Base-by-base conservation (phyloP, 441 rosid species). In the Mallotus japonicus region DNA sequence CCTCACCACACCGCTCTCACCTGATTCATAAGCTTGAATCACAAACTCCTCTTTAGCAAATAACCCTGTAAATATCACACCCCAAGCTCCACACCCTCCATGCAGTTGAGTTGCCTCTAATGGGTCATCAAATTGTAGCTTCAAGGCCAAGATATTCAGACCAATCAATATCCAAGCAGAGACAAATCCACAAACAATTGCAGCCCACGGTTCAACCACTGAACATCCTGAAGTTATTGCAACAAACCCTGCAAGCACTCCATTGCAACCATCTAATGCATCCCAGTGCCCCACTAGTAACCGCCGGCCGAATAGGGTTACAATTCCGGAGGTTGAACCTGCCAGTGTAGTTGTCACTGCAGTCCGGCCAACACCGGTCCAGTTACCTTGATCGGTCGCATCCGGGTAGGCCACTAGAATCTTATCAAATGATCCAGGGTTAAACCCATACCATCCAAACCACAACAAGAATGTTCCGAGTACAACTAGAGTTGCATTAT, bases 61-160 rank as follows among this genome's bases (percentile, higher is more conserved):
- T 62, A 91, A 77, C 0, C 92, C 93, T 0, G 95, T 88, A 66
- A 90, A 90, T 34, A 91, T 85, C 76, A 91, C 68, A 10, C 96
- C 95, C 96, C 98, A 91, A 1, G 92, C 92, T 3, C 96, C 96
- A 34, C 98, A 92, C 4, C 98, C 97, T 0, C 98, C 98, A 32
- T 91, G 98, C 66, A 93, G 73, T 42, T 88, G 98, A 14, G 95
- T 77, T 8, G 90, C 92, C 64, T 91, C 93, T 4, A 92, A 75
- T 0, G 97, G 95, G 79, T 93, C 97, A 28, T 93, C 97, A 20
- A 86, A 91, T 34, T 63, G 77, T 22, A 91, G 74, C 37, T 83
- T 84, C 32, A 85, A 69, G 0, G 93, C 85, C 9, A 74, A 65
- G 8, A 84, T 78, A 77, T 91, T 91, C 55, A 88, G 82, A 42